Base-by-base conservation (phyloP, 176 grass and related monocot genomes). In the Alloteropsis semialata region DNA sequence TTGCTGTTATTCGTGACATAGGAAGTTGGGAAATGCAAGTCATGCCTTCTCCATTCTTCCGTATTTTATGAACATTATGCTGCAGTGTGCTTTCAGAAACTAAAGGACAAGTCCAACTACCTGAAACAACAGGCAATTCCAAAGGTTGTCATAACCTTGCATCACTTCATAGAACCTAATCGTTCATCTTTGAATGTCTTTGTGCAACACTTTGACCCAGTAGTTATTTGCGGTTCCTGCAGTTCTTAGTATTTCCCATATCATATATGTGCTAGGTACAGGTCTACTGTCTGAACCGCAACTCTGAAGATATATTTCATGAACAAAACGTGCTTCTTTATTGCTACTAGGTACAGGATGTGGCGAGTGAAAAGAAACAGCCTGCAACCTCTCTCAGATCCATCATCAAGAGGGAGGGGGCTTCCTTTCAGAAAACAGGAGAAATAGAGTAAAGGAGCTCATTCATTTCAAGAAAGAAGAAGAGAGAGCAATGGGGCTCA, bases 1-100 rank as follows among this genome's bases (percentile, higher is more conserved):
- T 81, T 72, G 74, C 80, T 77, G 78, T 88, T 80, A 85, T 85
- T 76, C 68, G 75, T 78, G 41, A 57, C 80, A 79, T 81, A 58
- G 84, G 91, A 90, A 90, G 91, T 92, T 92, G 75, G 84, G 83
- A 86, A 92, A 90, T 84, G 76, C 84, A 87, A 84, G 62, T 92
- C 91, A 92, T 92, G 91, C 87, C 54, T 92, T 83, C 63, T 62
- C 50, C 84, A 39, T 90, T 77, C 54, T 29, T 84, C 91, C 84
- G 53, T 76, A 90, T 85, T 87, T 86, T 82, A 61, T 69, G 85
- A 22, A 60, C 37, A 34, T 63, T 78, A 59, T 24, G 33, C 79
- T 62, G 34, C 29, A 71, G 54, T 83, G 58, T 42, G 64, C 86
- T 44, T 10, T 69, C 54, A 83, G 64, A 61, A 83, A 77, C 54